These are phyloP conservation scores for Chrysanthemum seticuspe DNA, from an alignment of 129 eudicot genomes.

Conservation along the genomic window DNA sequence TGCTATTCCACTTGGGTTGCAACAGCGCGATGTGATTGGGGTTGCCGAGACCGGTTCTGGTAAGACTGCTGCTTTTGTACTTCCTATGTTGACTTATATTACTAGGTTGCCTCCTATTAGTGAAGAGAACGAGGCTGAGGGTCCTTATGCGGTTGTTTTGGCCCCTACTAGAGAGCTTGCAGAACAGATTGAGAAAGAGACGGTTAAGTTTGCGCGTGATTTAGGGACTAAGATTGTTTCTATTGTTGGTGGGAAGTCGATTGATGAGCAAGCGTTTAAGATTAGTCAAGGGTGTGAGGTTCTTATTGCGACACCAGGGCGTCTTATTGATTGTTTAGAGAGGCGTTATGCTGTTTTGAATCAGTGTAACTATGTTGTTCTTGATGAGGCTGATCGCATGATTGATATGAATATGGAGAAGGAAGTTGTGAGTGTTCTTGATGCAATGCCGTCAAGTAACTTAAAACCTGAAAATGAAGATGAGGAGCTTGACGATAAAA, in stretches of 20 bases:
- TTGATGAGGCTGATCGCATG: conserved; percentile 66
- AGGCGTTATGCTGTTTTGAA: conserved; percentile 52
- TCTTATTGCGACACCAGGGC: conserved; percentile 61
- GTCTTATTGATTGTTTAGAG: conserved; percentile 50
- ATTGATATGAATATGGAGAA: conserved; percentile 57
- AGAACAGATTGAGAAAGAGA: conserved; percentile 55
- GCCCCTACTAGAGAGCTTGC: conserved; percentile 56
- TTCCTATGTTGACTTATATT: conserved; percentile 55
- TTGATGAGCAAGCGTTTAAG: conserved; percentile 60
- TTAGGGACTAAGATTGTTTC: conserved; percentile 55
- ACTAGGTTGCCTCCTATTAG: conserved; percentile 48
- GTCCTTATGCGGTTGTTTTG: conserved; percentile 27
- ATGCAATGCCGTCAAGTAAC: conserved; percentile 60
- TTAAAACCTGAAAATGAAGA: conserved; percentile 24
- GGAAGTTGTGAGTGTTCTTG: conserved; percentile 49
- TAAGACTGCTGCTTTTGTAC: conserved; percentile 27
- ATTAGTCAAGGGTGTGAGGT: conserved; percentile 63
- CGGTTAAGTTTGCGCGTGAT: conserved; percentile 50
- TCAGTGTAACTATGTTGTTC: conserved; percentile 65
- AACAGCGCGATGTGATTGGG: too few species aligned
- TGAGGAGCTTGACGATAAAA: conserved; percentile 58
- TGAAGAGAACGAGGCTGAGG: conserved; percentile 50
- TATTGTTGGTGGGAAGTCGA: conserved; percentile 59
- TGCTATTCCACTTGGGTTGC: too few species aligned
- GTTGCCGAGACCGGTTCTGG: too few species aligned